Base-by-base conservation (phyloP, 768 basidiomycete species). In the Dacryopinax primogenitus region DNA sequence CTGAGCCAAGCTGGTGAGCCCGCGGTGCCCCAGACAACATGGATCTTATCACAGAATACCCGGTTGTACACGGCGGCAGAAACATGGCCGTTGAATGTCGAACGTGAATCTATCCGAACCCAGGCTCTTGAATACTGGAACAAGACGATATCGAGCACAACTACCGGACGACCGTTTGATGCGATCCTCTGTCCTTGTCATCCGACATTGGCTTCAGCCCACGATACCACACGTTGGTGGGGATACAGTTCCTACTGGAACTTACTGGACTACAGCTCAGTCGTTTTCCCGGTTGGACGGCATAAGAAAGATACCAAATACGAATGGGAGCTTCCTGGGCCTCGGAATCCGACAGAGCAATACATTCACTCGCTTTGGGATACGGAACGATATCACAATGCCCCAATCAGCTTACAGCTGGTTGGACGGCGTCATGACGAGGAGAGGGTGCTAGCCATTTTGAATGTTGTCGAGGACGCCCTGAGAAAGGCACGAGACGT, bases 171-270 rank as follows among this genome's bases (percentile, higher is more conserved):
- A 62, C 74, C 76, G 21, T 76, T 82, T 44, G 82, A 83, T 65
- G 80, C 73, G 18, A 75, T 83, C 65, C 75, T 83, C 12, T 75
- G 76, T 66, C 81, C 82, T 16, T 75, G 76, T 41, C 76, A 79
- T 33, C 76, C 81, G 1, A 80, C 78, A 26, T 70, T 81, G 2
- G 81, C 82, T 32, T 76, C 80, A 4, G 81, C 78, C 7, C 81
- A 81, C 63, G 77, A 78, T 66, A 77, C 76, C 2, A 78, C 77
- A 13, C 73, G 76, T n/a, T 81, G 78, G 77, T 80, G 80, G 79
- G 75, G 76, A 6, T 82, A 82, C 69, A 78, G 78, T 4, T 78
- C 79, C 1, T 78, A 83, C 68, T 82, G 81, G 80, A 83, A 83
- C 69, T 68, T 83, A 63, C 68, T 78, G 67, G 82, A 83, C 70